These are phyloP conservation scores for Rhizoclosmatium globosum DNA, from an alignment of 192 early-diverging fungal genomes.

Conservation along the genomic window DNA sequence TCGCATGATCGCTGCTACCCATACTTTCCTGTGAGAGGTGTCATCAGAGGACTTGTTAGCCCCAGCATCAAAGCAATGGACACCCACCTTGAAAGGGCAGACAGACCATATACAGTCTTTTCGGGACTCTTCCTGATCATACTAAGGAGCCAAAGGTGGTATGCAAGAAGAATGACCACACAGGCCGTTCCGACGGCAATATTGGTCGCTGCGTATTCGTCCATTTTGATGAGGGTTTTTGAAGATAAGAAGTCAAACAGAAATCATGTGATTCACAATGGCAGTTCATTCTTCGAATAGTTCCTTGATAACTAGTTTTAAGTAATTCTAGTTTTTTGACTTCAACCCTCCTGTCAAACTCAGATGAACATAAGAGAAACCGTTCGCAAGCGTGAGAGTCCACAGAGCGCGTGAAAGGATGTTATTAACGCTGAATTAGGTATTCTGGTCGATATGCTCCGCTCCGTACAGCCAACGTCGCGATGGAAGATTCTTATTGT, in stretches of 20 bases:
- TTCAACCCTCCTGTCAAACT: not conserved
- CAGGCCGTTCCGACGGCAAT: slow-evolving; percentile 23
- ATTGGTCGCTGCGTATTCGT: slow-evolving; percentile 17
- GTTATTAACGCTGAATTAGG: slow-evolving; percentile 4
- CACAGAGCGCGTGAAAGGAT: not conserved
- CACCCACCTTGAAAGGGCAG: slow-evolving; percentile 31
- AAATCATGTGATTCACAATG: too few relatives aligned
- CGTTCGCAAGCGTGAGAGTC: slow-evolving; percentile 11
- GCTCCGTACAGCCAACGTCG: slow-evolving; percentile 73
- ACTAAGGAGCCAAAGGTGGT: slow-evolving; percentile 42
- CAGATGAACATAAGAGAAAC: slow-evolving; percentile 12
- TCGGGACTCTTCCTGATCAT: slow-evolving; percentile 27
- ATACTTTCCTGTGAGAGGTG: slow-evolving; percentile 18
- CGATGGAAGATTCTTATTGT: slow-evolving; percentile 87
- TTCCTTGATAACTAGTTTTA: too few relatives aligned
- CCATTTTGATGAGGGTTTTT: not conserved
- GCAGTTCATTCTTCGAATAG: too few relatives aligned
- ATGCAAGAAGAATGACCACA: slow-evolving; percentile 24
- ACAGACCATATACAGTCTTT: slow-evolving; percentile 50
- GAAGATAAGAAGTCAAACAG: too few relatives aligned
- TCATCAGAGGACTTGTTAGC: not conserved
- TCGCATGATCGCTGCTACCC: slow-evolving; percentile 52
- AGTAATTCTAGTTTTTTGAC: too few relatives aligned
- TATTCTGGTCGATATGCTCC: slow-evolving; percentile 75
- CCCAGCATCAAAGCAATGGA: not conserved